A percentile compares a stretch with the other conserved stretches of the same genome.
Conservation (phyloP, 176 grass and related monocot genomes). For the Themeda triandra region DNA sequence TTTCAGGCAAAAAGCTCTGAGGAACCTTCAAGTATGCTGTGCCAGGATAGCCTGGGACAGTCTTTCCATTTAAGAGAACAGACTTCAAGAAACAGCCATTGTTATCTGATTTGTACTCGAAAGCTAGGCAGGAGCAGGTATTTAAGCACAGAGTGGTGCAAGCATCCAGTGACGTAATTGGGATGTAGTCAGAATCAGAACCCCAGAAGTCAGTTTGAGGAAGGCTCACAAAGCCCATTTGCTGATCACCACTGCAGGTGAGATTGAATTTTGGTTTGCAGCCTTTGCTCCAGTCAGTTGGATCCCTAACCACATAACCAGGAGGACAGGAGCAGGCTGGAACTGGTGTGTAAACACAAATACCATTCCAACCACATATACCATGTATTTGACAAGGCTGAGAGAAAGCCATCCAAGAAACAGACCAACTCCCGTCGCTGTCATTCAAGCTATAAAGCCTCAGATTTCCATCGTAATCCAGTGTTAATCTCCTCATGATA, state of each 20-base stretch:
- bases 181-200: slow-evolving; percentile 20
- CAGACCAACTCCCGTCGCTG: background rate
- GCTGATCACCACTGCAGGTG: background rate
- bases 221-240: slow-evolving; percentile 1
- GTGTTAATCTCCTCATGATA: slow-evolving; percentile 28
- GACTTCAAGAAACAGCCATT: slow-evolving; percentile 31
- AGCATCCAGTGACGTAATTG: background rate
- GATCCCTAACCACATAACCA: slow-evolving; percentile 23
- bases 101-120: slow-evolving; percentile 6
- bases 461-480: slow-evolving; percentile 27
- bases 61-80: slow-evolving; percentile 41
- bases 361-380: slow-evolving; percentile 40
- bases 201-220: slow-evolving; percentile 41
- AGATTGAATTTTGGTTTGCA: slow-evolving; percentile 8
- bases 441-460: slow-evolving; percentile 35
- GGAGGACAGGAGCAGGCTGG: slow-evolving; percentile 27
- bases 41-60: background rate
- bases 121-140: slow-evolving; percentile 13
- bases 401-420: slow-evolving; percentile 29
- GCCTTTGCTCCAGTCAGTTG: slow-evolving; percentile 25
- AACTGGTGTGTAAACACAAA: slow-evolving; percentile 18
- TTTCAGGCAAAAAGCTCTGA: background rate
- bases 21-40: slow-evolving; percentile 31
- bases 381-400: slow-evolving; percentile 38
- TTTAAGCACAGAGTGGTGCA: background rate